Percentiles rank a stretch among this genome's conserved stretches.
Evolutionary conservation across 371 early-diverging fungal species (phyloP).

Genomic region (Zychaea mexicana): DNA sequence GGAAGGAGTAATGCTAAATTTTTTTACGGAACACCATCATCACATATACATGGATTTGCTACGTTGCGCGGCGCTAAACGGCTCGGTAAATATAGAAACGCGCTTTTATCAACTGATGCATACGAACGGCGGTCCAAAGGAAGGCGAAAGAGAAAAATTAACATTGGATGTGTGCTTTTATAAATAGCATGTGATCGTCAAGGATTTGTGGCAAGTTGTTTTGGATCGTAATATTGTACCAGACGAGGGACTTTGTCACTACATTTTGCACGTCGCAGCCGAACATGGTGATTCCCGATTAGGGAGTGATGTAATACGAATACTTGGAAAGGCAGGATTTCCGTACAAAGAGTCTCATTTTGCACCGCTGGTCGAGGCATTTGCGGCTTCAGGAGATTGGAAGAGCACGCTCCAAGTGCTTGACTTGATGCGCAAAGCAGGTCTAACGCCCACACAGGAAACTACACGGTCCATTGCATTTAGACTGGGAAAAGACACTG

Average conservation of each 20-base stretch:
- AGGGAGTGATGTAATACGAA: slow-evolving; percentile 54
- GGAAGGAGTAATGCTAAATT: slow-evolving; percentile 37
- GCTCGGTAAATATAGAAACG: slow-evolving; percentile 43
- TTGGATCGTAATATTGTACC: slow-evolving; percentile 31
- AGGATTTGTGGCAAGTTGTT: slow-evolving; percentile 48
- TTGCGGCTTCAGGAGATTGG: slow-evolving; percentile 52
- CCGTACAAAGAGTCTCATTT: slow-evolving; percentile 60
- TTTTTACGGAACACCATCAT: slow-evolving; percentile 27
- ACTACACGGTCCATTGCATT: slow-evolving; percentile 31
- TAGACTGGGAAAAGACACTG: slow-evolving; percentile 27
- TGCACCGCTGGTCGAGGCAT: slow-evolving; percentile 67
- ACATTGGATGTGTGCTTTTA: not conserved
- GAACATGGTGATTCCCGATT: slow-evolving; percentile 52
- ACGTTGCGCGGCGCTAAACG: slow-evolving; percentile 46
- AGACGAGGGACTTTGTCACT: slow-evolving; percentile 67
- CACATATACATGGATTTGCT: slow-evolving; percentile 37
- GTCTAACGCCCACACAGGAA: slow-evolving; percentile 40
- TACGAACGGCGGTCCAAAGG: no score
- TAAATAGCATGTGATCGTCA: slow-evolving; percentile 43
- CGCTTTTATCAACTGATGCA: no score
- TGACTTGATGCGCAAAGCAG: slow-evolving; percentile 58
- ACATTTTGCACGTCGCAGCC: slow-evolving; percentile 63
- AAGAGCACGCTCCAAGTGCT: slow-evolving; percentile 60
- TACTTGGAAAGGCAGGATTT: slow-evolving; percentile 45
- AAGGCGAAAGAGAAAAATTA: not conserved